Base-by-base conservation (phyloP, 768 basidiomycete species). In the Suillus paluster region DNA sequence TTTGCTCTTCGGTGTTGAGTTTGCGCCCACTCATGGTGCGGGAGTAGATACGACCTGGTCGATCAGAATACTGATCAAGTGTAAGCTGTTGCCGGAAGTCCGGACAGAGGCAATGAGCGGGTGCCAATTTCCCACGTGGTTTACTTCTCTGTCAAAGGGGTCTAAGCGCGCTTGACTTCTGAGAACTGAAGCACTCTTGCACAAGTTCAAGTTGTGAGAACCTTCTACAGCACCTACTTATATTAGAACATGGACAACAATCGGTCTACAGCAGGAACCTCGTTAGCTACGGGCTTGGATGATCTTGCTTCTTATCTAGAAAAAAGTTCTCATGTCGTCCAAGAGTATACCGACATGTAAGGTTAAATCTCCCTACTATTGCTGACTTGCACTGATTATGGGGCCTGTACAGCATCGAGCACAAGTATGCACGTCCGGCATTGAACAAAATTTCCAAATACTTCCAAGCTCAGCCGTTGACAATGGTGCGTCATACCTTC, bases 1-100 rank as follows among this genome's bases (percentile, higher is more conserved):
- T 27, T 39, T 55, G 54, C 38, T 55, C 54, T 19, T 55, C 73
- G 59, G 82, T 80, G 70, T 86, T 89, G 60, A 85, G 85, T 52
- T 86, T 84, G 46, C 88, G 81, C 70, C 77, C 79, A 70, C 82
- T 84, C 86, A 87, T 87, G 17, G 46, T 49, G 30, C 7, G 8
- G 54, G 45, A 30, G 46, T 44, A 41, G 25, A 4, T 19, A 2
- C 19, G 15, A 36, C 42, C 21, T 8, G 19, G 34, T 38, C n/a
- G 55, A 53, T 34, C 14, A 8, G 23, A 48, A n/a, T n/a, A n/a
- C 17, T 6, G 39, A 41, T 41, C 39, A 41, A 41, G 39, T 38
- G 38, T 5, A 38, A 14, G 38, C n/a, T n/a, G n/a, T 38, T 38
- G 38, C 6, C 30, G 30, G 30, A 30, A 30, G 30, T 30, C 3